phyloP scores from a whole-genome alignment of 1,284 basidiomycete genomes.

The Ceraceosorus bombacis region DNA sequence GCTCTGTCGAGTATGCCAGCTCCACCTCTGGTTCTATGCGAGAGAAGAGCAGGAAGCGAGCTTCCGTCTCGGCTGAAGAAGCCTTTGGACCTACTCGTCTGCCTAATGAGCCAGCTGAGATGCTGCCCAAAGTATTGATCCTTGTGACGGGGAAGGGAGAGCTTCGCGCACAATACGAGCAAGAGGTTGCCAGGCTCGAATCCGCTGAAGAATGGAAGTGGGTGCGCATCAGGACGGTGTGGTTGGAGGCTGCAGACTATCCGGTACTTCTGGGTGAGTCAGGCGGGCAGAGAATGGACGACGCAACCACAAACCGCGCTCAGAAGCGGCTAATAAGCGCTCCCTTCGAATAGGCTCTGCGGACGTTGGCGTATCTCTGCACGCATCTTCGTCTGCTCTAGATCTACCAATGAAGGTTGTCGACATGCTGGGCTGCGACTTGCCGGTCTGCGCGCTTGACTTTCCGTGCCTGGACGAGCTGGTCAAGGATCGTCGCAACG shows the following conservation, averaged over 20 bases:
- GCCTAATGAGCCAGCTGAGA: constrained; percentile 17
- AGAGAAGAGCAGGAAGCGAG: not conserved
- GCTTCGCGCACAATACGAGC: constrained; percentile 66
- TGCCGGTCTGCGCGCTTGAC: constrained; percentile 82
- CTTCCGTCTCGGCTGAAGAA: not conserved
- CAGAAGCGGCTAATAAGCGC: too few relatives aligned
- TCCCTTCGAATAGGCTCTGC: constrained; percentile 61
- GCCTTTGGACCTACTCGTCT: constrained; percentile 8
- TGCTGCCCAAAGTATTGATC: constrained; percentile 53
- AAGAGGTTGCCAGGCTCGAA: constrained; percentile 58
- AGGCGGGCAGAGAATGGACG: not conserved
- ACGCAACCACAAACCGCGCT: too few relatives aligned
- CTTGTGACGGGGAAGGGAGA: constrained; percentile 90
- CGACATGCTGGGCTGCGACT: constrained; percentile 95
- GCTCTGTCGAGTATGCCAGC: not conserved
- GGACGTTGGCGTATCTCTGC: constrained; percentile 83
- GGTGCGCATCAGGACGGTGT: constrained; percentile 60
- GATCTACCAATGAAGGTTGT: constrained; percentile 99
- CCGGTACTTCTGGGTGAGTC: constrained; percentile 19
- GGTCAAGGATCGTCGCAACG: constrained; percentile 73
- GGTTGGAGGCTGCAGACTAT: constrained; percentile 36
- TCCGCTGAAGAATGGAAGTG: constrained; percentile 64
- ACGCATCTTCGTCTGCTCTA: constrained; percentile 77
- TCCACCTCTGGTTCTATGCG: not conserved
- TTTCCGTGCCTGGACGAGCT: constrained; percentile 82